Conservation (phyloP, 2,329 filamentous ascomycete genomes). For the Botrytis porri region DNA sequence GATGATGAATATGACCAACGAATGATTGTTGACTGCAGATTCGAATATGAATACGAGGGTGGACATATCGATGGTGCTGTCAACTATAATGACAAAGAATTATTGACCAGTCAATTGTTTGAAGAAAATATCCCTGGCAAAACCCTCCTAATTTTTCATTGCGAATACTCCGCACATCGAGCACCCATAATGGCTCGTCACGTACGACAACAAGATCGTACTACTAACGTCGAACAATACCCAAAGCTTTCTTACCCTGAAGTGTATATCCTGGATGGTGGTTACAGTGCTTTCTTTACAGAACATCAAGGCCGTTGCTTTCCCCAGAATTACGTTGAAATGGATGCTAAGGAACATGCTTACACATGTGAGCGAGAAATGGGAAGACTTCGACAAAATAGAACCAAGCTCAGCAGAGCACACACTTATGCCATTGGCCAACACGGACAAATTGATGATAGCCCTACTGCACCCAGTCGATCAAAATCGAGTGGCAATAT, state of each 20-base stretch:
- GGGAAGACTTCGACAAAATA: conserved; percentile 81
- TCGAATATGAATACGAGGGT: conserved; percentile 97
- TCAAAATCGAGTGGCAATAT: conserved; percentile 30
- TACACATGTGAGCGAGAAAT: conserved; percentile 92
- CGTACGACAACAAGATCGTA: conserved; percentile 84
- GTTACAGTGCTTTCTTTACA: conserved; percentile 89
- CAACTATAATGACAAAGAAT: conserved; percentile 97
- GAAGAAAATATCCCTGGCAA: conserved; percentile 59
- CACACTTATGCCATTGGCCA: conserved; percentile 95
- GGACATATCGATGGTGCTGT: conserved; percentile 91
- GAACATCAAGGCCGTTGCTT: conserved; percentile 78
- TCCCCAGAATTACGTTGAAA: conserved; percentile 94
- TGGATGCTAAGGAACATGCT: conserved; percentile 89
- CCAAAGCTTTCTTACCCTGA: conserved; percentile 92
- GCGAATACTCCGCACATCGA: conserved; percentile 96
- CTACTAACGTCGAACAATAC: conserved; percentile 80
- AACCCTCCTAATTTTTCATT: conserved; percentile 89
- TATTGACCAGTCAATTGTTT: conserved; percentile 77
- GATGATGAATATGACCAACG: conserved; percentile 73
- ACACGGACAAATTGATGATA: conserved; percentile 55
- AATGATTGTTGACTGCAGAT: conserved; percentile 91
- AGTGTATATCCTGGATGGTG: conserved; percentile 93
- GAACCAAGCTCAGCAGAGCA: conserved; percentile 79
- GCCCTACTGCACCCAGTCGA: conserved; percentile 50
- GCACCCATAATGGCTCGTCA: conserved; percentile 95